A percentile compares a stretch with the other conserved stretches of the same genome.
These are phyloP conservation scores for Phellinidium pouzarii DNA, from an alignment of 1,284 basidiomycete genomes.

Conservation along the genomic window DNA sequence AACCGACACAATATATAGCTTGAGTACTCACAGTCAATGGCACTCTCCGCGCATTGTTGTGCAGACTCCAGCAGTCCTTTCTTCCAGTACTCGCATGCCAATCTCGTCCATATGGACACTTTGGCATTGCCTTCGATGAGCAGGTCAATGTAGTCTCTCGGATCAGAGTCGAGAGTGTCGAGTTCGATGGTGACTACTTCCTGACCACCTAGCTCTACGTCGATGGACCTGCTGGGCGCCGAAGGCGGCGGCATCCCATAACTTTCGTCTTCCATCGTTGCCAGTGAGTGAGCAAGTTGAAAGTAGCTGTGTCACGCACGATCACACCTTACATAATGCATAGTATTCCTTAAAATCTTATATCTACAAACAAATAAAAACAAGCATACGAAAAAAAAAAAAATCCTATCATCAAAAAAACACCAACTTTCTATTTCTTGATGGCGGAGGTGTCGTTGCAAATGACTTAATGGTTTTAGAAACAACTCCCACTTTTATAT, in stretches of 20 bases:
- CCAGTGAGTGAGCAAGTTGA: not conserved
- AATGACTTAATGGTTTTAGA: constrained; percentile 40
- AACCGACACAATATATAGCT: not conserved
- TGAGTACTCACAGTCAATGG: constrained; percentile 50
- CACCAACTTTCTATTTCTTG: constrained; percentile 48
- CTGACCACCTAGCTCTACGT: constrained; percentile 67
- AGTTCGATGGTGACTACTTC: constrained; percentile 77
- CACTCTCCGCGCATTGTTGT: constrained; percentile 53
- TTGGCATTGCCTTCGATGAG: constrained; percentile 59
- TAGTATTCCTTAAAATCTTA: too few species aligned
- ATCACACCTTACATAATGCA: too few species aligned
- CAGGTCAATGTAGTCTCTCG: constrained; percentile 66
- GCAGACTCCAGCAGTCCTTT: constrained; percentile 61
- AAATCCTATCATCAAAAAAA: constrained; percentile 33
- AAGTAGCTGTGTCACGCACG: not conserved
- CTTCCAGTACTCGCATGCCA: constrained; percentile 75
- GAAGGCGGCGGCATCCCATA: constrained; percentile 6
- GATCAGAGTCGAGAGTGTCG: constrained; percentile 67
- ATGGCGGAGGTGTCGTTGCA: constrained; percentile 29
- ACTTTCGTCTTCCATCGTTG: constrained; percentile 13
- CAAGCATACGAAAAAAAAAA: not conserved
- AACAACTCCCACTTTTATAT: constrained; percentile 39
- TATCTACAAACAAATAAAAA: not conserved
- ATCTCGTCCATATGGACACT: constrained; percentile 67
- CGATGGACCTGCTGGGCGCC: constrained; percentile 20